These are phyloP conservation scores for Geotrichum reessii DNA, from an alignment of 1,139 yeast species.

Conservation along the genomic window DNA sequence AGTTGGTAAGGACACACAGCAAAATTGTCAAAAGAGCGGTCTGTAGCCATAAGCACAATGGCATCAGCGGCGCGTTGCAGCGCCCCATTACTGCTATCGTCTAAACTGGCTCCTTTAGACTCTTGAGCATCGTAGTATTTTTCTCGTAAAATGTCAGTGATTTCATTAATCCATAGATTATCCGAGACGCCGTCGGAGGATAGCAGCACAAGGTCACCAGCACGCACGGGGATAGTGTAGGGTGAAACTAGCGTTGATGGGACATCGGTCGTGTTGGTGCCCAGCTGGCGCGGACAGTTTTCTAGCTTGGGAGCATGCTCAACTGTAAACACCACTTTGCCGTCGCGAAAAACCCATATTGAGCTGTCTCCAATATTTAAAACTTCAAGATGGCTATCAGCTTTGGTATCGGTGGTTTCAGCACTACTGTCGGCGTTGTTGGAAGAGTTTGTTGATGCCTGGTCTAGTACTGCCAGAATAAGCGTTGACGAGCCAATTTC, in stretches of 20 bases:
- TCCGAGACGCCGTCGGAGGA: slow-evolving; percentile 95
- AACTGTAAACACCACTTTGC: slow-evolving; percentile 43
- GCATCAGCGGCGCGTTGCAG: slow-evolving; percentile 21
- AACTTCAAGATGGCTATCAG: slow-evolving; percentile 34
- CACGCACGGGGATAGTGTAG: slow-evolving; percentile 29
- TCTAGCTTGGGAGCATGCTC: slow-evolving; percentile 24
- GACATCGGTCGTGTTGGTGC: slow-evolving; percentile 14
- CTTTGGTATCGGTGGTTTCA: too few species aligned
- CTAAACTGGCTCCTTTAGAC: too few species aligned
- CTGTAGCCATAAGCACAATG: slow-evolving; percentile 19
- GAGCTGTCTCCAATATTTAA: slow-evolving; percentile 55
- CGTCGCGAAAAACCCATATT: slow-evolving; percentile 47
- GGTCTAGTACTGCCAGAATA: slow-evolving; percentile 47
- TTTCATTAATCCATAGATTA: slow-evolving; percentile 65
- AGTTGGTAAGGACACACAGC: slow-evolving; percentile 24
- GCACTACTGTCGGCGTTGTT: neutral
- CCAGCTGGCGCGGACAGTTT: slow-evolving; percentile 17
- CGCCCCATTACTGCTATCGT: slow-evolving; percentile 4
- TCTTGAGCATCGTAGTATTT: too few species aligned
- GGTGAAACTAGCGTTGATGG: slow-evolving; percentile 13
- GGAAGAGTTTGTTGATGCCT: slow-evolving; percentile 25
- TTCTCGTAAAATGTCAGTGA: slow-evolving; percentile 49
- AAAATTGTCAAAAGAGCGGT: slow-evolving; percentile 23
- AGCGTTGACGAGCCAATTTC: slow-evolving; percentile 52
- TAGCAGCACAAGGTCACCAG: slow-evolving; percentile 70